phyloP scores from a whole-genome alignment of 1,284 basidiomycete genomes.

The Vanrija pseudolonga region DNA sequence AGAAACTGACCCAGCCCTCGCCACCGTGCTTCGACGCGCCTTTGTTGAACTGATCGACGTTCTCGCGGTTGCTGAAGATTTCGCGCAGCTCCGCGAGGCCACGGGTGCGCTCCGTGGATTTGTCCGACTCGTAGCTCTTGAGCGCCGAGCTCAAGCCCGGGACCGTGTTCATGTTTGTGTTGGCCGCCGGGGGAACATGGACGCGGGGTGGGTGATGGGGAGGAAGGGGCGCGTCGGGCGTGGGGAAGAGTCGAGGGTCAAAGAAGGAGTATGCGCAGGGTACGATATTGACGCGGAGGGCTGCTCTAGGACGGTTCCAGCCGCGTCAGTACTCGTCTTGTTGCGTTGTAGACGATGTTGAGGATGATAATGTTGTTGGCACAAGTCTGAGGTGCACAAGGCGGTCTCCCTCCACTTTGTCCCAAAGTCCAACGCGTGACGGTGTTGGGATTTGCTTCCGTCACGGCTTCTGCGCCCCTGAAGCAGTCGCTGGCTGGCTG shows the following conservation, averaged over 20 bases:
- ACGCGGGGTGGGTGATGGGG: background rate
- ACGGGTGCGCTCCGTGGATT: conserved; percentile 67
- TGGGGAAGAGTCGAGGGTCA: too few relatives aligned
- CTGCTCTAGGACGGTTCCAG: background rate
- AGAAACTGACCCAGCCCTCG: conserved; percentile 63
- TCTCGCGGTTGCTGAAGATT: conserved; percentile 59
- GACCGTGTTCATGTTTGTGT: conserved; percentile 18
- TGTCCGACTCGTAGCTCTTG: conserved; percentile 60
- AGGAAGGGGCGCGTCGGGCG: background rate
- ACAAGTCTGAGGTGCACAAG: too few relatives aligned
- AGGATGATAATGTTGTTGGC: too few relatives aligned
- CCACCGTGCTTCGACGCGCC: conserved; percentile 51
- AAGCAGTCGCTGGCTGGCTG: background rate
- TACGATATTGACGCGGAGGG: background rate
- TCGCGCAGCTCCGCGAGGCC: conserved; percentile 60
- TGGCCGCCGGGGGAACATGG: background rate
- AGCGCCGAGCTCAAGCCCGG: conserved; percentile 52
- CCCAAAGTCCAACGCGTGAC: too few relatives aligned
- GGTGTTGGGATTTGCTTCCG: too few relatives aligned
- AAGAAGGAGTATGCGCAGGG: background rate
- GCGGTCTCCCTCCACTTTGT: too few relatives aligned
- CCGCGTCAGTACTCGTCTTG: background rate
- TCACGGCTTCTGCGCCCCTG: background rate
- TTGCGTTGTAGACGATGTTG: too few relatives aligned
- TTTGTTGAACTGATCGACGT: conserved; percentile 52